phyloP scores from a whole-genome alignment of 257 asterid species.

The Misopates orontium region DNA sequence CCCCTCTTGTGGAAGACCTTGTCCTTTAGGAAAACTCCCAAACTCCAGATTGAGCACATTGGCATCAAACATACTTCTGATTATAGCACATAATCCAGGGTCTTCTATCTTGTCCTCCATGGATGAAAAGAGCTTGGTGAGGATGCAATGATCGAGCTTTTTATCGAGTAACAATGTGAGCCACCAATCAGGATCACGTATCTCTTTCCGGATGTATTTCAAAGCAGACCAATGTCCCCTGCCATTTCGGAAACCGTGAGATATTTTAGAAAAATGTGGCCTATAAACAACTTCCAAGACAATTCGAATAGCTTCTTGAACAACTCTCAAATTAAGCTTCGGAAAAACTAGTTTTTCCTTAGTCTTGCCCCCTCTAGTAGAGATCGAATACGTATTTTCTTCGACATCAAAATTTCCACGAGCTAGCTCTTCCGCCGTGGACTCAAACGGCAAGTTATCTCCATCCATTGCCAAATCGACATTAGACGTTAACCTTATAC shows the following conservation, averaged over 20 bases:
- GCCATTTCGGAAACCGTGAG: slow-evolving; percentile 82
- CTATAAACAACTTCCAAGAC: slow-evolving; percentile 78
- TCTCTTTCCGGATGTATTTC: slow-evolving; percentile 73
- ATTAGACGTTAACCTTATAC: slow-evolving; percentile 61
- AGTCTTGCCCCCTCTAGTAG: slow-evolving; percentile 55
- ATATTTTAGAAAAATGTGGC: slow-evolving; percentile 83
- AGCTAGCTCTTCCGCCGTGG: slow-evolving; percentile 72
- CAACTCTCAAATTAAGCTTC: slow-evolving; percentile 60
- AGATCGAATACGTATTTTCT: slow-evolving; percentile 59
- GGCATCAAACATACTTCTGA: slow-evolving; percentile 62
- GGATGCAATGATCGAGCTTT: slow-evolving; percentile 48
- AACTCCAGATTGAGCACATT: slow-evolving; percentile 76
- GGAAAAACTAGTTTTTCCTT: slow-evolving; percentile 69
- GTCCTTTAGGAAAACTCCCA: slow-evolving; percentile 88
- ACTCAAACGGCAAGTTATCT: slow-evolving; percentile 57
- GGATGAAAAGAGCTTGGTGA: slow-evolving; percentile 51
- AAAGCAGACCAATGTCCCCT: slow-evolving; percentile 87
- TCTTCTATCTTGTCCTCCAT: slow-evolving; percentile 75
- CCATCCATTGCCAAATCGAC: slow-evolving; percentile 47
- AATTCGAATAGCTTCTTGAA: slow-evolving; percentile 81
- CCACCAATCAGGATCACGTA: slow-evolving; percentile 77
- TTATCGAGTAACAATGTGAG: slow-evolving; percentile 58
- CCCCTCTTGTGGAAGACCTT: slow-evolving; percentile 99
- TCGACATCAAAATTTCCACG: slow-evolving; percentile 60
- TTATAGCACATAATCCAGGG: slow-evolving; percentile 43